Percentiles rank a stretch among this genome's conserved stretches.
Conservation (phyloP, 2,329 filamentous ascomycete genomes). For the Hymenoscyphus salicellus region DNA sequence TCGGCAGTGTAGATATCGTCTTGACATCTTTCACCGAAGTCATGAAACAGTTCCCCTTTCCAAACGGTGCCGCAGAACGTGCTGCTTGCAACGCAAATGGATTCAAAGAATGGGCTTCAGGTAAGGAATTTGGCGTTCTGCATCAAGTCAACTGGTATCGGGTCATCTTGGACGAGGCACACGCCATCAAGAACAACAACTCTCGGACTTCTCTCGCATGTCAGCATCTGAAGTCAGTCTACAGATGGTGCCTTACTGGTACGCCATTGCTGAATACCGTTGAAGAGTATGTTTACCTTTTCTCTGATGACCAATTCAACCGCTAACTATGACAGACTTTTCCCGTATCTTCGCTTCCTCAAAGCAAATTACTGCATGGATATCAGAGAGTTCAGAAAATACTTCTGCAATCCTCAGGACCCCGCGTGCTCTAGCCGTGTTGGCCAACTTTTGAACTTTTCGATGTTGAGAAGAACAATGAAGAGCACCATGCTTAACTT, state of each 20-base stretch:
- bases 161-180: constrained; percentile 56
- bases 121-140: constrained; percentile 37
- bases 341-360: constrained; percentile 35
- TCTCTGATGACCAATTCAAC: neutral
- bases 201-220: constrained; percentile 44
- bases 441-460: constrained; percentile 30
- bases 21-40: constrained; percentile 32
- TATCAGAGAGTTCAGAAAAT: constrained; percentile 29
- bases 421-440: constrained; percentile 26
- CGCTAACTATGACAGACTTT: constrained; percentile 25
- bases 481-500: constrained; percentile 50
- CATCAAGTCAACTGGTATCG: constrained; percentile 47
- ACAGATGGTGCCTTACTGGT: constrained; percentile 36
- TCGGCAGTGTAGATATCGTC: constrained; percentile 31
- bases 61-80: constrained; percentile 82
- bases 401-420: constrained; percentile 32
- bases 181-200: constrained; percentile 51
- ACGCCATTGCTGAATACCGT: constrained; percentile 33
- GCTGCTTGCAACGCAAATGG: constrained; percentile 30
- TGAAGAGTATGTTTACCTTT: constrained; percentile 28
- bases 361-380: constrained; percentile 31
- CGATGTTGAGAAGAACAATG: constrained; percentile 57
- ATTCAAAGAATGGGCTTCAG: constrained; percentile 36
- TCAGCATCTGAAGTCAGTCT: constrained; percentile 34
- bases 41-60: constrained; percentile 70